Conservation (phyloP, 176 grass and related monocot species). For the Aegilops umbellulata region DNA sequence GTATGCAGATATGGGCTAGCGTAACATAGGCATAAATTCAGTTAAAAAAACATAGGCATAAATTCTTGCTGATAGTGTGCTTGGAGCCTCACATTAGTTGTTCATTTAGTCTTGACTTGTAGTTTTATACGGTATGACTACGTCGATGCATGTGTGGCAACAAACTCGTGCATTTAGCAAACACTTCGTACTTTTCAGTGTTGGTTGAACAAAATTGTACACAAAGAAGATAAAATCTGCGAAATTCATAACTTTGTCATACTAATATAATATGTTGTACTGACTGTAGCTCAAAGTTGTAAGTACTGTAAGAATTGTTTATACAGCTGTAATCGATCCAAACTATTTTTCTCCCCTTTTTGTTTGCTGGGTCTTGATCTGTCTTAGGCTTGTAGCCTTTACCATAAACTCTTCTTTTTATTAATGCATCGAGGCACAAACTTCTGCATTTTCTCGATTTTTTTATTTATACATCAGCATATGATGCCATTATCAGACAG, state of each 20-base stretch:
- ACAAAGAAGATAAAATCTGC: background rate
- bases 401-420: background rate
- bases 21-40: background rate
- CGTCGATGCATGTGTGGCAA: background rate
- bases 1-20: too few relatives aligned
- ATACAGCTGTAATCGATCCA: background rate
- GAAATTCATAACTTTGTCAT: background rate
- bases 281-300: background rate
- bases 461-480: background rate
- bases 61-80: background rate
- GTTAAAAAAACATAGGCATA: background rate
- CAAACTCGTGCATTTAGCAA: background rate
- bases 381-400: too few relatives aligned
- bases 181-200: background rate
- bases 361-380: too few relatives aligned
- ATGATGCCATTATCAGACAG: background rate
- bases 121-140: background rate
- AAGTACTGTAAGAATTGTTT: background rate
- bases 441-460: background rate
- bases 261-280: slow-evolving; percentile 1
- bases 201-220: background rate
- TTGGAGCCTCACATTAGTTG: background rate
- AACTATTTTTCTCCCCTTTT: too few relatives aligned
- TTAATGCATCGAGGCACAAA: background rate
- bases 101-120: background rate